Evolutionary conservation across 2,329 filamentous ascomycete genomes (phyloP), one percentile per base, ranked within the genome.

Genomic region (Geosmithia flava): DNA sequence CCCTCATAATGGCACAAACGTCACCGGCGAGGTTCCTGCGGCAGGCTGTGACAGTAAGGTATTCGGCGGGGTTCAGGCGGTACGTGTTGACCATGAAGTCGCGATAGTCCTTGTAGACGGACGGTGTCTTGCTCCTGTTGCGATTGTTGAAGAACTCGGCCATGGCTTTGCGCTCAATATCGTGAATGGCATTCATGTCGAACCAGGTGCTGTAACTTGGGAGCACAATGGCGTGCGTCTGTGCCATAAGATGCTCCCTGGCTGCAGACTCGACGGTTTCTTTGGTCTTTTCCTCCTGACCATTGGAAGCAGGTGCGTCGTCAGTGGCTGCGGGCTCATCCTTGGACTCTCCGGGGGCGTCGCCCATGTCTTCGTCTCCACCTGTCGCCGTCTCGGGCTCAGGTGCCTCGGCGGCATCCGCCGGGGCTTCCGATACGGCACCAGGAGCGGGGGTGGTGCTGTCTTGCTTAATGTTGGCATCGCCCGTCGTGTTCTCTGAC

Each of bases 61-160:
- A 98, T 65, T 98, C 93, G 48, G 89, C 78, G 5, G 93, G 93
- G 62, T 97, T 98, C 49, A 98, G 72, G 39, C 93, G 84, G 68
- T 98, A 98, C 15, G 93, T 97, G 70, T 98, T 98, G 70, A 98
- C 89, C 93, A 98, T 98, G 62, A 98, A 98, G 62, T 98, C 93
- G 56, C 93, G 84, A 67, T 98, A 98, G 62, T 98, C 93, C 68
- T 97, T 97, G 73, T 98, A 98, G 20, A 97, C 87, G 45, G 89
- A 83, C 1, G 89, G 85, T 0, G 93, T 98, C 71, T 98, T 98
- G 80, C 93, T 97, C 59, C 93, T 85, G 68, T 98, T 98, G 51
- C 93, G 81, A 65, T 82, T 91, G 71, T 98, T 98, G 78, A 98
- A 98, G 69, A 97, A 98, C 64, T 98, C 93, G 19, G 91, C 89